phyloP scores from a whole-genome alignment of 1,284 basidiomycete genomes.

The Pseudozyma hubeiensis region DNA sequence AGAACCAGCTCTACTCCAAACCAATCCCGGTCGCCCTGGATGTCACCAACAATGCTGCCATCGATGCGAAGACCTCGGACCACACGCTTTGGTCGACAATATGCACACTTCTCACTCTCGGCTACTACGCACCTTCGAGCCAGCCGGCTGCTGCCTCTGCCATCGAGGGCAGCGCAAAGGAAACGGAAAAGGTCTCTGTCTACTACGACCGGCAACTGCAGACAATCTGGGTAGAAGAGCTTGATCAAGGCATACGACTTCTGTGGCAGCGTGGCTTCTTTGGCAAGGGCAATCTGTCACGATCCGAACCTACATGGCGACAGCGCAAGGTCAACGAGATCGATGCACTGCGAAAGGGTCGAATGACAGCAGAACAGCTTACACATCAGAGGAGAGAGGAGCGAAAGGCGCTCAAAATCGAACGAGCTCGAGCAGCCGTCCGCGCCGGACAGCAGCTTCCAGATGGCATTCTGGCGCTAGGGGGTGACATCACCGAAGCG shows the following conservation, averaged over 20 bases:
- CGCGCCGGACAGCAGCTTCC: conserved; percentile 64
- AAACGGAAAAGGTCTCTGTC: conserved; percentile 31
- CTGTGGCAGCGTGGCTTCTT: conserved; percentile 95
- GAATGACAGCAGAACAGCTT: conserved; percentile 65
- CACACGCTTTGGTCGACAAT: conserved; percentile 21
- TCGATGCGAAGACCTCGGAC: neutral
- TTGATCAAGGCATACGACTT: conserved; percentile 64
- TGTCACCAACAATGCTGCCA: neutral
- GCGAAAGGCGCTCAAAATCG: conserved; percentile 65
- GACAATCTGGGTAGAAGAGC: conserved; percentile 59
- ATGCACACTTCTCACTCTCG: conserved; percentile 27
- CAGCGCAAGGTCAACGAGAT: conserved; percentile 68
- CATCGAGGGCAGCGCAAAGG: neutral
- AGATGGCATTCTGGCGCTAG: conserved; percentile 60
- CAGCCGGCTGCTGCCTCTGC: neutral
- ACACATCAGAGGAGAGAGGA: conserved; percentile 63
- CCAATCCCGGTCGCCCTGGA: conserved; percentile 47
- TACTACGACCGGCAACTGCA: conserved; percentile 49
- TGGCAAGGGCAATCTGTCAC: conserved; percentile 91
- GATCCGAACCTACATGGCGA: conserved; percentile 93
- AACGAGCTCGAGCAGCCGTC: conserved; percentile 64
- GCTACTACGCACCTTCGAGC: conserved; percentile 17
- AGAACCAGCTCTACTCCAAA: conserved; percentile 56
- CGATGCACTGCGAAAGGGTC: conserved; percentile 70
- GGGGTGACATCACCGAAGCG: conserved; percentile 68